Evolutionary conservation across 176 grass and related monocot species (phyloP).

Genomic region (Paspalum notatum): DNA sequence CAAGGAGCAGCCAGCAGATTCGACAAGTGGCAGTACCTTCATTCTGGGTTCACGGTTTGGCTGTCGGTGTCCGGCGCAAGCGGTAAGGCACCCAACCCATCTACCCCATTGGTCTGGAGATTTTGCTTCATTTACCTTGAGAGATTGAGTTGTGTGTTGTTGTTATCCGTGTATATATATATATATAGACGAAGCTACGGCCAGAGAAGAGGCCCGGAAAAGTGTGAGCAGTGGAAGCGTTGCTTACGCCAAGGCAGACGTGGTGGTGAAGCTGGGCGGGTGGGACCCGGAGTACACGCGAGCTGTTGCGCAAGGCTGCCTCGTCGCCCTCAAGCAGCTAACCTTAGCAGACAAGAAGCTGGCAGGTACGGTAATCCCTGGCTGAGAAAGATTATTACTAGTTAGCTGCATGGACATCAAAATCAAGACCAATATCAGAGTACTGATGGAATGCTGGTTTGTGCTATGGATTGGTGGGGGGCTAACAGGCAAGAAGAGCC

Average conservation of each 20-base stretch:
- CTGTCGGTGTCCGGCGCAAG: slow-evolving; percentile 67
- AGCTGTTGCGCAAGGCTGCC: slow-evolving; percentile 86
- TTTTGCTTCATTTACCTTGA: background rate
- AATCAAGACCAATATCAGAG: background rate
- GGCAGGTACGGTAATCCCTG: slow-evolving; percentile 52
- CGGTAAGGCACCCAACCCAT: slow-evolving; percentile 42
- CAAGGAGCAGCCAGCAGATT: slow-evolving; percentile 87
- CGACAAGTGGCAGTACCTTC: slow-evolving; percentile 82
- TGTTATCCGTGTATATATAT: slow-evolving; percentile 31
- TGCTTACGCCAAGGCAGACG: slow-evolving; percentile 81
- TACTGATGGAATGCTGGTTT: slow-evolving; percentile 18
- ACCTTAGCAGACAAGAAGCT: slow-evolving; percentile 82
- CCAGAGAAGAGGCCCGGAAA: slow-evolving; percentile 76
- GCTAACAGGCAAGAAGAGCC: slow-evolving; percentile 87
- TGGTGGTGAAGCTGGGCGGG: slow-evolving; percentile 86
- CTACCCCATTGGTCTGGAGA: background rate
- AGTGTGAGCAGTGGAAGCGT: slow-evolving; percentile 60
- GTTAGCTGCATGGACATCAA: background rate
- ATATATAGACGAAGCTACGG: slow-evolving; percentile 73
- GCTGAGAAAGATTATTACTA: background rate
- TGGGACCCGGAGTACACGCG: slow-evolving; percentile 69
- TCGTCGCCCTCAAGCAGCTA: slow-evolving; percentile 88
- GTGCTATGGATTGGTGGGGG: background rate
- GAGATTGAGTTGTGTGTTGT: background rate
- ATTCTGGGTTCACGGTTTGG: slow-evolving; percentile 88